Conservation (phyloP, 345 rosid species). For the Rhizophora apiculata region DNA sequence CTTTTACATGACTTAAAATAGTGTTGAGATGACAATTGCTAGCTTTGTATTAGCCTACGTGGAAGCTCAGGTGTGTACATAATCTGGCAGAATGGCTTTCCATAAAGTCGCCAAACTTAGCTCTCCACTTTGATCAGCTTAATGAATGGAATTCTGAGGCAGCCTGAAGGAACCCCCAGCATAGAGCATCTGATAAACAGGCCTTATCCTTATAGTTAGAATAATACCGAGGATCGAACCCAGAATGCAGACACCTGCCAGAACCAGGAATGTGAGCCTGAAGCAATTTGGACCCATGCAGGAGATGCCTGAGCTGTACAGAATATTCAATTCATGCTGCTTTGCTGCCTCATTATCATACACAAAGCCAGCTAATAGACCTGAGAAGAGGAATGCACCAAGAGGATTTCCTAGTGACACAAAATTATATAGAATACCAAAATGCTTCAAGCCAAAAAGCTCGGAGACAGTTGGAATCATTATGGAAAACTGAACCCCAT, state of each 20-base stretch:
- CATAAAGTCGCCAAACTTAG: background rate
- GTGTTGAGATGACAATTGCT: too few species aligned
- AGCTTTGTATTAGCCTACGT: background rate
- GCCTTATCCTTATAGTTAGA: slow-evolving; percentile 42
- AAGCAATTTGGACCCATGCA: slow-evolving; percentile 67
- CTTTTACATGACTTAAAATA: too few species aligned
- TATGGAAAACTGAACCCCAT: slow-evolving; percentile 54
- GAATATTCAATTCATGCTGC: slow-evolving; percentile 28
- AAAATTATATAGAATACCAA: slow-evolving; percentile 53
- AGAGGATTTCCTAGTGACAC: slow-evolving; percentile 58
- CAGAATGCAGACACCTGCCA: slow-evolving; percentile 47
- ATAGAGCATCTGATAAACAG: slow-evolving; percentile 59
- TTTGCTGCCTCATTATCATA: slow-evolving; percentile 58
- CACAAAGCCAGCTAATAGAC: slow-evolving; percentile 54
- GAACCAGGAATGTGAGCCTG: slow-evolving; percentile 55
- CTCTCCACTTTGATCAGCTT: slow-evolving; percentile 9
- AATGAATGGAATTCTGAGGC: slow-evolving; percentile 40
- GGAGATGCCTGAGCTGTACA: slow-evolving; percentile 25
- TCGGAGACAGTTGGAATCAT: slow-evolving; percentile 70
- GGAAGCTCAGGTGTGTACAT: background rate
- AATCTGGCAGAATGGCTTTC: background rate
- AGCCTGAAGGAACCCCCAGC: slow-evolving; percentile 56
- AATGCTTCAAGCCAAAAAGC: slow-evolving; percentile 62
- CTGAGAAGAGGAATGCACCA: slow-evolving; percentile 63
- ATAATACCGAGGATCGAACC: slow-evolving; percentile 44